Percentiles rank a stretch among this genome's conserved stretches.
These are phyloP conservation scores for Citrullus amarus DNA, from an alignment of 306 rosid genomes.

Conservation along the genomic window DNA sequence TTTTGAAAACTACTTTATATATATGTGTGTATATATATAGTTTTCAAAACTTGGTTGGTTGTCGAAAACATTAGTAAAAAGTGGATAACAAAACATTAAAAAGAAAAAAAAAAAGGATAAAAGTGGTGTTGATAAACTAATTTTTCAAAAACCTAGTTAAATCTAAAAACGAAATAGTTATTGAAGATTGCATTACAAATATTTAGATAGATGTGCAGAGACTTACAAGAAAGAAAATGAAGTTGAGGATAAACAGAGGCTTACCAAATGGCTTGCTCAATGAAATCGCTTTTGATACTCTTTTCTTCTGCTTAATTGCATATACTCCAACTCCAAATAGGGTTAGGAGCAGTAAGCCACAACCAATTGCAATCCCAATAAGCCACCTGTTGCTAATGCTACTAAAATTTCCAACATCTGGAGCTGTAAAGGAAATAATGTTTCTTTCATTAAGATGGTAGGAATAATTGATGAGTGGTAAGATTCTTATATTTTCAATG, in stretches of 20 bases:
- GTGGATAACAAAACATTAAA: no score
- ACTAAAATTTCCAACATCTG: neutral
- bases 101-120: no score
- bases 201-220: no score
- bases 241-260: neutral
- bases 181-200: no score
- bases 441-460: neutral
- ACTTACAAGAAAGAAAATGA: neutral
- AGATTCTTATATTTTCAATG: neutral
- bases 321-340: slow-evolving; percentile 34
- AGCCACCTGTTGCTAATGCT: slow-evolving; percentile 18
- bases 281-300: slow-evolving; percentile 26
- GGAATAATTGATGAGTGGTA: neutral
- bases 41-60: no score
- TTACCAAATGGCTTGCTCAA: slow-evolving; percentile 27
- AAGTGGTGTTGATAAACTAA: no score
- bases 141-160: no score
- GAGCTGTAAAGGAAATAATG: slow-evolving; percentile 1
- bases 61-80: no score
- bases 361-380: slow-evolving; percentile 58
- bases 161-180: no score
- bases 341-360: slow-evolving; percentile 33
- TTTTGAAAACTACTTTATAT: no score
- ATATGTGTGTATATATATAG: no score
- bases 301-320: slow-evolving; percentile 39